A percentile compares a stretch with the other conserved stretches of the same genome.
phyloP scores from a whole-genome alignment of 805 yeast genomes.

The Sugiyamaella marilandica region DNA sequence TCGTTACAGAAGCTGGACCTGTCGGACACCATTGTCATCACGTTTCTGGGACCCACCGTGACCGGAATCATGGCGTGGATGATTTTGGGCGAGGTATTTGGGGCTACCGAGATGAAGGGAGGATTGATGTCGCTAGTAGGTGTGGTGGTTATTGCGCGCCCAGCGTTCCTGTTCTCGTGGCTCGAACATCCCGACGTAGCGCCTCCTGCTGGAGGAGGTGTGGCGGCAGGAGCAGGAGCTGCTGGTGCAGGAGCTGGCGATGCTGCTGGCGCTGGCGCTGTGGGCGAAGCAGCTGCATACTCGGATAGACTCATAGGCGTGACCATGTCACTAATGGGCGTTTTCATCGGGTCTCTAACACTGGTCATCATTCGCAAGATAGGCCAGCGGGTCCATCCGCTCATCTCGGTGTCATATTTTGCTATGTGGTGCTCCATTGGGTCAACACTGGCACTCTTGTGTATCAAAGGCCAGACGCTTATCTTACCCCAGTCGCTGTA shows the following conservation, averaged over 20 bases:
- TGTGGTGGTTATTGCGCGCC: slow-evolving; percentile 76
- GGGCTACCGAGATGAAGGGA: slow-evolving; percentile 62
- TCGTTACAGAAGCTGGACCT: slow-evolving; percentile 68
- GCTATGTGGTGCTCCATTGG: slow-evolving; percentile 56
- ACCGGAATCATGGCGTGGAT: slow-evolving; percentile 71
- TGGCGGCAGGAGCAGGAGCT: background rate
- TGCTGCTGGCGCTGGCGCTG: slow-evolving; percentile 15
- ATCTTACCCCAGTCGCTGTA: slow-evolving; percentile 52
- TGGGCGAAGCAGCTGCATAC: background rate
- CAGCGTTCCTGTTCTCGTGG: slow-evolving; percentile 60
- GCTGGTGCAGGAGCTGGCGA: slow-evolving; percentile 4
- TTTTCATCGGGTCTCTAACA: slow-evolving; percentile 63
- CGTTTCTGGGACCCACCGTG: slow-evolving; percentile 71
- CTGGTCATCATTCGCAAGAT: slow-evolving; percentile 68
- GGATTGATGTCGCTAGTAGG: slow-evolving; percentile 66
- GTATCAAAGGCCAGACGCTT: slow-evolving; percentile 56
- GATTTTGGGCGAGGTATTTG: slow-evolving; percentile 60
- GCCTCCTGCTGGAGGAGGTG: slow-evolving; percentile 17
- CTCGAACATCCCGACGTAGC: background rate
- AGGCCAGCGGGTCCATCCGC: slow-evolving; percentile 75
- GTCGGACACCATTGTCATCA: slow-evolving; percentile 76
- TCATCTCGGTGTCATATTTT: slow-evolving; percentile 72
- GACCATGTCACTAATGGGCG: slow-evolving; percentile 58
- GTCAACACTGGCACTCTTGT: slow-evolving; percentile 47
- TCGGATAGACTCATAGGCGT: slow-evolving; percentile 54